Conservation (phyloP, 225 moss, liverwort and hornwort species). For the Rhytidiadelphus loreus region DNA sequence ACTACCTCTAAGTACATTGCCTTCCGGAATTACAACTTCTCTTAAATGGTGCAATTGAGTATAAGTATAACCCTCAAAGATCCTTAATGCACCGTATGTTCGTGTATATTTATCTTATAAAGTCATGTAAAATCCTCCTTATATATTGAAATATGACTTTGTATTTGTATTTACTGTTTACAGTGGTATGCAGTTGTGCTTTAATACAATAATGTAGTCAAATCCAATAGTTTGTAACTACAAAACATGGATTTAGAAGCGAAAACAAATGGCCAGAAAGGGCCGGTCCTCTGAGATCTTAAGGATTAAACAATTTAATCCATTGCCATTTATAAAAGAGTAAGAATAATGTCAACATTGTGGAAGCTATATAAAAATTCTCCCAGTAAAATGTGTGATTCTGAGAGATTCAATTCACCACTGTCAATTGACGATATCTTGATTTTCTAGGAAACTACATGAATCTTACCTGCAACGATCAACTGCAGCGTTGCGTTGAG, state of each 20-base stretch:
- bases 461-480: constrained; percentile 28
- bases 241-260: background rate
- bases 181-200: background rate
- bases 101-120: background rate
- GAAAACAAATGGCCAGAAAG: background rate
- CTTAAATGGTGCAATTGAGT: background rate
- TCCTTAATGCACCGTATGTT: background rate
- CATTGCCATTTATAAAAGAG: background rate
- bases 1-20: background rate
- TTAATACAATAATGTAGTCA: too few species aligned
- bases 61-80: background rate
- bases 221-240: background rate
- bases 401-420: background rate
- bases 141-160: background rate
- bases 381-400: background rate
- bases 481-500: constrained; percentile 7
- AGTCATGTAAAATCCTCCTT: background rate
- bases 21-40: background rate
- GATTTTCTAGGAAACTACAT: constrained; percentile 34
- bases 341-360: background rate
- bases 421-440: background rate
- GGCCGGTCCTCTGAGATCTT: background rate
- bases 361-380: background rate
- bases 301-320: background rate
- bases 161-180: background rate